Percentiles rank a stretch among this genome's conserved stretches.
These are phyloP conservation scores for Backusella circina DNA, from an alignment of 192 early-diverging fungal genomes.

Conservation along the genomic window DNA sequence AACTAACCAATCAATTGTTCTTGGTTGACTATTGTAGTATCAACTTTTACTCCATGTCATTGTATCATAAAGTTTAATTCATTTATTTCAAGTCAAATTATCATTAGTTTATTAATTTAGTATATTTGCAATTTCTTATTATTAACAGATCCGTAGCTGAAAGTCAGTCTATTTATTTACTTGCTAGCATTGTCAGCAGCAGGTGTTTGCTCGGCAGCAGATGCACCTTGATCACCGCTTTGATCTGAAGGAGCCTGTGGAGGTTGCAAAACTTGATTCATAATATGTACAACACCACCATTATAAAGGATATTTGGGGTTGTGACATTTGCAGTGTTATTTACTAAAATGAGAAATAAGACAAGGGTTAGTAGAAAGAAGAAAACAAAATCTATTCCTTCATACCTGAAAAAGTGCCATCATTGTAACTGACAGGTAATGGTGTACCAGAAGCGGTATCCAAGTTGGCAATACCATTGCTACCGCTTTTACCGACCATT, in stretches of 20 bases:
- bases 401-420: background rate
- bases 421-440: background rate
- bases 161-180: background rate
- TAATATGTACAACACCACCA: constrained; percentile 16
- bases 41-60: too few relatives aligned
- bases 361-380: background rate
- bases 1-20: background rate
- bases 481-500: background rate
- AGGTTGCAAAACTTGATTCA: background rate
- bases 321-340: constrained; percentile 1
- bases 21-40: too few relatives aligned
- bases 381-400: background rate
- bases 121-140: background rate
- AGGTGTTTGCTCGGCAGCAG: background rate
- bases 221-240: background rate
- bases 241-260: background rate
- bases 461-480: background rate
- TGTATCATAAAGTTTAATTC: constrained; percentile 56
- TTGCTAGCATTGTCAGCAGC: background rate
- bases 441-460: background rate
- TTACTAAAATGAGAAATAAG: background rate
- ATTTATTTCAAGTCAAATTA: background rate
- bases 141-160: background rate
- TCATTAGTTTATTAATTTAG: background rate
- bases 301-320: constrained; percentile 7